Conservation (phyloP, 805 yeast genomes). For the Saccharomycopsis capsularis region DNA sequence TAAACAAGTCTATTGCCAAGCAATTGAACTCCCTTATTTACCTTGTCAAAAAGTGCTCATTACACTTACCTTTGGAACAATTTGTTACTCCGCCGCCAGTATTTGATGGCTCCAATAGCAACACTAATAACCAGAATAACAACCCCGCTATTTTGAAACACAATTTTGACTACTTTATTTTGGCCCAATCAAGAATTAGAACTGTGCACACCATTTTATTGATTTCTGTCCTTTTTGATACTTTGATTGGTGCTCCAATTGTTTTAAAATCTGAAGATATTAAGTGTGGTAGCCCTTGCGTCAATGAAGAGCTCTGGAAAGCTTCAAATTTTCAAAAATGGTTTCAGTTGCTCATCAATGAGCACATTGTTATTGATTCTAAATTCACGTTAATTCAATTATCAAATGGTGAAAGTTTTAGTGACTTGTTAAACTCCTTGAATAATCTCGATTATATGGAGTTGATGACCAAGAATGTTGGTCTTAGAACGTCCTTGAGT, state of each 20-base stretch:
- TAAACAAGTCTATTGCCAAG: conserved; percentile 62
- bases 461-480: conserved; percentile 29
- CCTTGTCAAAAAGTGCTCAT: conserved; percentile 62
- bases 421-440: conserved; percentile 36
- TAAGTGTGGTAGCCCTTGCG: conserved; percentile 60
- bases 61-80: conserved; percentile 53
- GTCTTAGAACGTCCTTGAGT: conserved; percentile 45
- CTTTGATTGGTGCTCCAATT: conserved; percentile 38
- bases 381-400: conserved; percentile 49
- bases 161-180: conserved; percentile 46
- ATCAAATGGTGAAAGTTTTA: conserved; percentile 45
- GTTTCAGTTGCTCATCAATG: conserved; percentile 34
- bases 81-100: conserved; percentile 36
- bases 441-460: conserved; percentile 31
- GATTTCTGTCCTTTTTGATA: conserved; percentile 50
- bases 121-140: conserved; percentile 22
- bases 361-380: conserved; percentile 41
- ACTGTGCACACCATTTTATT: conserved; percentile 62
- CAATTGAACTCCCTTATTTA: conserved; percentile 78
- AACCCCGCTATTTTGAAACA: conserved; percentile 25
- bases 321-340: conserved; percentile 46
- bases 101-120: conserved; percentile 37
- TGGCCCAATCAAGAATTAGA: conserved; percentile 70
- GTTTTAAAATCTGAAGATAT: conserved; percentile 42
- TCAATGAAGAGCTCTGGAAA: conserved; percentile 53